Evolutionary conservation across 176 grass and related monocot species (phyloP), one percentile per base, ranked within the genome.

Genomic region (Triticum timopheevii): DNA sequence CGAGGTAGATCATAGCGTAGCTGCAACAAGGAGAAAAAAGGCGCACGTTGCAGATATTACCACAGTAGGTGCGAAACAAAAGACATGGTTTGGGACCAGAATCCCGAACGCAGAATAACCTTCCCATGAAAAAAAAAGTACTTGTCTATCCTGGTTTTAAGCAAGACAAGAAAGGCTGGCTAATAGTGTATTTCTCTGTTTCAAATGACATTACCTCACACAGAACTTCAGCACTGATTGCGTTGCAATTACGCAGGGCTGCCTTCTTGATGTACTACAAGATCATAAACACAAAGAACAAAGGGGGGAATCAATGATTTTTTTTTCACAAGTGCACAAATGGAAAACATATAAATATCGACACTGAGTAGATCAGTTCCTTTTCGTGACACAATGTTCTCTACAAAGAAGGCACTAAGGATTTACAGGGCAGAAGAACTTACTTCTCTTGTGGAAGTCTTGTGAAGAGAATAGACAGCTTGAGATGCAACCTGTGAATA

Each of bases 371-470:
- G 69, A 20, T 31, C 23, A 28, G 2, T 28, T 28, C 27, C 5
- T 76, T 74, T 49, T 15, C 20, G 20, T 0, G 3, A 11, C 2
- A 7, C 17, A 65, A 59, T 35, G 12, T 24, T 65, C 25, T 28
- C 36, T 42, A 61, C 1, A 74, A 42, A 73, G 12, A 28, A 45
- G 27, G 7, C 5, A 49, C 15, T 22, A 62, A 9, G 2, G 5
- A 71, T 73, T 0, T 40, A 39, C 61, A 54, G 0, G 50, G 16
- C 50, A 54, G 40, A 49, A 79, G 24, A 75, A 82, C 93, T 84
- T 87, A 96, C 97, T 78, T 99, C 97, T 96, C 97, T 92, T 1
- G 97, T 99, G 27, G 97, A 94, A 70, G 90, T 96, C 83, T 96
- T 99, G 79, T 99, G 94, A 74, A 99, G 83, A 81, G 94, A 99